These are phyloP conservation scores for Hemileia vastatrix DNA, from an alignment of 1,284 basidiomycete genomes.

Conservation along the genomic window DNA sequence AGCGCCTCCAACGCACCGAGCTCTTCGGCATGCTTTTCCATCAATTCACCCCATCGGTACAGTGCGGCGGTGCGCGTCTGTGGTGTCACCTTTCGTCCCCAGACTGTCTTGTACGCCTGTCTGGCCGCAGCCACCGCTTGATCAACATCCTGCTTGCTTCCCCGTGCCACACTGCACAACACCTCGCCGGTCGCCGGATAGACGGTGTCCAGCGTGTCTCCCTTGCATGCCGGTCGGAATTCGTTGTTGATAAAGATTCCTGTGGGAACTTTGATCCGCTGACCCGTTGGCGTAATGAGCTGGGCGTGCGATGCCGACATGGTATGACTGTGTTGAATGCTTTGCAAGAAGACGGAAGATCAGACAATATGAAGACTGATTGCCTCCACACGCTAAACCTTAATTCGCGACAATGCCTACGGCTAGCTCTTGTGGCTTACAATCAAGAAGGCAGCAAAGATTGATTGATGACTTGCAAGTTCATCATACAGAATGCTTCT, in stretches of 20 bases:
- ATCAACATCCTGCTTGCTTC: constrained; percentile 24
- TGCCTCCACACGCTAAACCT: too few species aligned
- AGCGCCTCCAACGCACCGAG: constrained; percentile 25
- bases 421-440: too few species aligned
- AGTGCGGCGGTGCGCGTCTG: constrained; percentile 7
- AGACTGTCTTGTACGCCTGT: constrained; percentile 22
- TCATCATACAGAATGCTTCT: too few species aligned
- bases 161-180: constrained; percentile 5
- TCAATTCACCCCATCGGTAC: constrained; percentile 11
- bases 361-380: too few species aligned
- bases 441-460: too few species aligned
- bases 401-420: too few species aligned
- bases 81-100: constrained; percentile 25
- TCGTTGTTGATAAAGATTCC: constrained; percentile 29
- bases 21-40: constrained; percentile 25
- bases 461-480: too few species aligned
- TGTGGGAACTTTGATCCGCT: constrained; percentile 17
- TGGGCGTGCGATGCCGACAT: too few species aligned
- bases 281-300: too few species aligned
- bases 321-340: too few species aligned
- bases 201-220: constrained; percentile 20
- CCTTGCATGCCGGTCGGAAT: constrained; percentile 23
- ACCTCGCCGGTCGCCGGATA: constrained; percentile 25
- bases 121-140: constrained; percentile 24
- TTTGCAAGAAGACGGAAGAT: too few species aligned